Percentiles rank a stretch among this genome's conserved stretches.
Evolutionary conservation across 768 basidiomycete genomes (phyloP).

Genomic region (Calocera viscosa): DNA sequence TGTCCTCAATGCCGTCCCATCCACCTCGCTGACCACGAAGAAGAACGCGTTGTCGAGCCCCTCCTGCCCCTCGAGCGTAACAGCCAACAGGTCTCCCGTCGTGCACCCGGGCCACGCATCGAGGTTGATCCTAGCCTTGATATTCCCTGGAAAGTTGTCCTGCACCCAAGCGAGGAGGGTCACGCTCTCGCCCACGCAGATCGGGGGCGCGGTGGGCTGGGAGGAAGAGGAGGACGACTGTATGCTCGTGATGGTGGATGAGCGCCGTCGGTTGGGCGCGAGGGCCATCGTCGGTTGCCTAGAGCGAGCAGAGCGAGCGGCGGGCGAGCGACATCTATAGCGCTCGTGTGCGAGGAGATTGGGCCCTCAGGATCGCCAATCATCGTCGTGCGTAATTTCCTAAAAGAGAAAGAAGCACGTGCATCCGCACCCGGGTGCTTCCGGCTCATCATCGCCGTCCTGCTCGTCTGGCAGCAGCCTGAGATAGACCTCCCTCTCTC

Average conservation of each 20-base stretch:
- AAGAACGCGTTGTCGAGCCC: constrained; percentile 13
- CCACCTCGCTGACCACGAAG: constrained; percentile 12
- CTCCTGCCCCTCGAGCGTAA: neutral
- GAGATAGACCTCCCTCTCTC: neutral
- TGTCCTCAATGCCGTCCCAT: constrained; percentile 12
- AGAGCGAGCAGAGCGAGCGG: neutral
- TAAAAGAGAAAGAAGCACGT: neutral
- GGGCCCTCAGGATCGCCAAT: too few species aligned
- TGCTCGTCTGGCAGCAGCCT: neutral
- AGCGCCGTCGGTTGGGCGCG: neutral
- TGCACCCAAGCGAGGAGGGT: constrained; percentile 3
- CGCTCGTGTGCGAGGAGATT: constrained; percentile 1
- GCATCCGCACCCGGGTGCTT: constrained; percentile 6
- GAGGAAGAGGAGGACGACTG: neutral
- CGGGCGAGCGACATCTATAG: neutral
- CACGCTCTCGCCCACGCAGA: neutral
- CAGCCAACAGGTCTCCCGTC: neutral
- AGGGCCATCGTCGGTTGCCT: neutral
- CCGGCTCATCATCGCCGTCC: neutral
- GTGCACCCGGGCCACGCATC: neutral
- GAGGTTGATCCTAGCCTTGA: neutral
- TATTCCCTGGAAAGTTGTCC: neutral
- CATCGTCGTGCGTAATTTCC: too few species aligned
- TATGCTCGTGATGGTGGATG: neutral
- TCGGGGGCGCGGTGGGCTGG: neutral